A percentile compares a stretch with the other conserved stretches of the same genome.
These are phyloP conservation scores for Rhodosporidiobolus odoratus DNA, from an alignment of 768 basidiomycete species.

Conservation along the genomic window DNA sequence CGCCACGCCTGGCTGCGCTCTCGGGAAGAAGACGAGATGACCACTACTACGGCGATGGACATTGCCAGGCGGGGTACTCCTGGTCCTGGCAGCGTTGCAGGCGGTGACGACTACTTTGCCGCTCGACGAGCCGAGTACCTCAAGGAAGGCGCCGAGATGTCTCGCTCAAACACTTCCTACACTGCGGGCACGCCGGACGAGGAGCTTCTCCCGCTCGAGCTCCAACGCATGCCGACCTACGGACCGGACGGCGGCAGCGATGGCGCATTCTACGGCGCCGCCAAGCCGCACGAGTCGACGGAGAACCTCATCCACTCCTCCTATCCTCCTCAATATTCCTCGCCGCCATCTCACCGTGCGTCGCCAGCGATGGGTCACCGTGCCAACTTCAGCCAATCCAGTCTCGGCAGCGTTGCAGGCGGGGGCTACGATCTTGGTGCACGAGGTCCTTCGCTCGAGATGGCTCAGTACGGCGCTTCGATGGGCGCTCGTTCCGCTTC, in stretches of 20 bases:
- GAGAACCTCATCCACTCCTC: constrained; percentile 27
- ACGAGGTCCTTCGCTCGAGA: neutral
- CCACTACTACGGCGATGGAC: constrained; percentile 27
- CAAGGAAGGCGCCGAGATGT: constrained; percentile 7
- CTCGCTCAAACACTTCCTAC: neutral
- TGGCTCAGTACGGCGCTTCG: neutral
- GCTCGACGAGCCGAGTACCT: constrained; percentile 24
- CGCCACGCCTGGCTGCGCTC: constrained; percentile 34
- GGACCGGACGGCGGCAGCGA: neutral
- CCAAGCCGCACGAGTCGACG: constrained; percentile 9
- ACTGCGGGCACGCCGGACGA: constrained; percentile 14
- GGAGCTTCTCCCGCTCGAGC: constrained; percentile 19
- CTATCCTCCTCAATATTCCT: constrained; percentile 17
- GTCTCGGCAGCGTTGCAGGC: neutral
- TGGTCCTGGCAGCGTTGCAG: neutral
- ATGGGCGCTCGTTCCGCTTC: neutral
- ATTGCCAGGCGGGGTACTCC: neutral
- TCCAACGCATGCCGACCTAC: constrained; percentile 24
- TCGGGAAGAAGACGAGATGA: constrained; percentile 37
- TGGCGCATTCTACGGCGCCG: neutral
- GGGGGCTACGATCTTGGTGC: neutral
- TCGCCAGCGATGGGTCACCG: neutral
- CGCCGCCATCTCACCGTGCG: neutral
- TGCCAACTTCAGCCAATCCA: neutral
- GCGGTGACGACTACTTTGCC: constrained; percentile 31